phyloP scores from a whole-genome alignment of 2,329 filamentous ascomycete species.

The Aspergillus fructus region DNA sequence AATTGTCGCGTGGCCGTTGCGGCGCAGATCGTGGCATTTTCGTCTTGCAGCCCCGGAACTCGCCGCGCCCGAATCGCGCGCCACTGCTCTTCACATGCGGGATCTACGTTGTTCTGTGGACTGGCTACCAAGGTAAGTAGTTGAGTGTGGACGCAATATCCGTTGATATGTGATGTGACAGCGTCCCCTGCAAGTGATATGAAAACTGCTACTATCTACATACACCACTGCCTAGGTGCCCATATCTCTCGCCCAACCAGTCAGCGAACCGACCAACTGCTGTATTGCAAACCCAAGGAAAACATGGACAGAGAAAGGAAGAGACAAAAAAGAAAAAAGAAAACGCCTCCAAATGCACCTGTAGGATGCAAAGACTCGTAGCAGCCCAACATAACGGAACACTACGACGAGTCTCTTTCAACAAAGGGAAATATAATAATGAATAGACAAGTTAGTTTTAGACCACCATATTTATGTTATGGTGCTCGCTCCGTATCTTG shows the following conservation, averaged over 20 bases:
- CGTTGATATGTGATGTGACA: background rate
- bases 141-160: background rate
- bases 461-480: constrained; percentile 11
- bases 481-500: constrained; percentile 39
- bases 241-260: constrained; percentile 1
- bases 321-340: constrained; percentile 12
- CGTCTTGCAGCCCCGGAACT: background rate
- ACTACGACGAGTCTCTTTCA: background rate
- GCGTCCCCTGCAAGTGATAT: background rate
- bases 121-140: background rate
- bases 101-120: background rate
- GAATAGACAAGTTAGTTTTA: background rate
- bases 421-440: constrained; percentile 4
- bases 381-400: background rate
- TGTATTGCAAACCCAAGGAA: constrained; percentile 6
- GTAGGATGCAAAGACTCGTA: constrained; percentile 23
- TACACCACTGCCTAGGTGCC: background rate
- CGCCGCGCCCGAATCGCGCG: background rate
- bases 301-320: constrained; percentile 1
- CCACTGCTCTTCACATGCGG: background rate
- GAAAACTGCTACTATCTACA: constrained; percentile 14
- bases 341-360: constrained; percentile 20
- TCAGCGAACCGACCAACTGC: background rate
- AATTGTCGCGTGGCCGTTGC: constrained; percentile 12
- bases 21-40: constrained; percentile 12